Evolutionary conservation across 2,329 filamentous ascomycete species (phyloP).

Genomic region (Colletotrichum sp.): DNA sequence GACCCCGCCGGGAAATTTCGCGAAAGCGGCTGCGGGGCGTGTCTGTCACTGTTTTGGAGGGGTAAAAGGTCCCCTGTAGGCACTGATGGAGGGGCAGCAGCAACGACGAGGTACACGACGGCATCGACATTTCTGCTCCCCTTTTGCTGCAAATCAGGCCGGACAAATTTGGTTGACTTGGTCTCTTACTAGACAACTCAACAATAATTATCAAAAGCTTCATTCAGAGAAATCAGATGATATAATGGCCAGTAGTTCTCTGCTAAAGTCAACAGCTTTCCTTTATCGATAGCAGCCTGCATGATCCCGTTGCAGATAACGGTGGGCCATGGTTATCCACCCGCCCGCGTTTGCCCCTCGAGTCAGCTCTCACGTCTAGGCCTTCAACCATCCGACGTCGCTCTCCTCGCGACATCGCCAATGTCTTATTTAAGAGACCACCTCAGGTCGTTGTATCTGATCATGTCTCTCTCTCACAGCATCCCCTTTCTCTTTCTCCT

Average conservation of each 20-base stretch:
- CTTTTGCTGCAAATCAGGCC: rapidly evolving
- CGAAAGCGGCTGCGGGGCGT: background rate
- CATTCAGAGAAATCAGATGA: rapidly evolving
- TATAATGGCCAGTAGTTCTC: rapidly evolving
- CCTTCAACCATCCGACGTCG: constrained; percentile 17
- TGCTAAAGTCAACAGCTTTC: rapidly evolving
- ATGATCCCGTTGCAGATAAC: constrained; percentile 17
- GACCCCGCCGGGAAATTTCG: background rate
- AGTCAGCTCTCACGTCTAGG: constrained; percentile 3
- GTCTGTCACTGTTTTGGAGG: background rate
- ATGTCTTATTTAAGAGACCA: background rate
- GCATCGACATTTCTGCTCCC: background rate
- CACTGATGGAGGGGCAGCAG: background rate
- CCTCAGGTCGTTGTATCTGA: background rate
- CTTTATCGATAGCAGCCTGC: background rate
- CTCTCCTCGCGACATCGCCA: background rate
- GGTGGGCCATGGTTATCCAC: constrained; percentile 16
- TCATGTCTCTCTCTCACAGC: background rate
- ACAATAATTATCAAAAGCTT: background rate
- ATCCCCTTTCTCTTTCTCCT: background rate
- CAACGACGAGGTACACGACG: background rate
- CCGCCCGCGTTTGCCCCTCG: constrained; percentile 11
- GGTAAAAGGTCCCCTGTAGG: background rate
- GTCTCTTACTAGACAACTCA: background rate
- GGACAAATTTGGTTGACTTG: rapidly evolving